These are phyloP conservation scores for Nakaseomyces bracarensis DNA, from an alignment of 1,139 yeast genomes.

Conservation along the genomic window DNA sequence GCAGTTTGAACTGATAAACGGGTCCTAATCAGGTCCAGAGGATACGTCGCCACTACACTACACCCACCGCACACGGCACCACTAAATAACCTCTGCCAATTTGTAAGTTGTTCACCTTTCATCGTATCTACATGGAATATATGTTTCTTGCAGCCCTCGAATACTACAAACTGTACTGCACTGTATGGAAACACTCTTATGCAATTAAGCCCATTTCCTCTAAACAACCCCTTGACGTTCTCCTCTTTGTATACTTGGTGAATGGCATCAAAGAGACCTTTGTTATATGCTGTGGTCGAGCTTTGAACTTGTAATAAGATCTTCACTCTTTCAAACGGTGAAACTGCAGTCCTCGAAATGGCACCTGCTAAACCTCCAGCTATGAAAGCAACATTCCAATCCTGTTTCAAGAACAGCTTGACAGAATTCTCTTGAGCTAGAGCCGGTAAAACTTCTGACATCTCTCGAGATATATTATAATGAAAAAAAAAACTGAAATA, in stretches of 20 bases:
- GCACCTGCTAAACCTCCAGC: slow-evolving; percentile 89
- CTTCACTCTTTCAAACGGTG: slow-evolving; percentile 92
- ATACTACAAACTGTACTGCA: slow-evolving; percentile 88
- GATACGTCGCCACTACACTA: slow-evolving; percentile 81
- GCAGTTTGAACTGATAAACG: slow-evolving; percentile 88
- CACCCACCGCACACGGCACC: slow-evolving; percentile 79
- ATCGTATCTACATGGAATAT: slow-evolving; percentile 36
- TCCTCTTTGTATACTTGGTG: slow-evolving; percentile 77
- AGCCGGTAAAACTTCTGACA: slow-evolving; percentile 6
- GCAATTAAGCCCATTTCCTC: slow-evolving; percentile 90
- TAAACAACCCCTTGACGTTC: slow-evolving; percentile 77
- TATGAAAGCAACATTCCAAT: slow-evolving; percentile 54
- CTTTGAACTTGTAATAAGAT: slow-evolving; percentile 87
- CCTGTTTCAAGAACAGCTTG: slow-evolving; percentile 38
- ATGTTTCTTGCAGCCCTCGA: slow-evolving; percentile 56
- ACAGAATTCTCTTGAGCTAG: slow-evolving; percentile 7
- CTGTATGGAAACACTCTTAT: slow-evolving; percentile 85
- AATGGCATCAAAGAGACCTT: slow-evolving; percentile 71
- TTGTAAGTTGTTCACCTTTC: slow-evolving; percentile 35
- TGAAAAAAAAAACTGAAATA: neutral
- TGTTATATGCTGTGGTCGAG: slow-evolving; percentile 44
- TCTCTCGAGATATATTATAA: neutral
- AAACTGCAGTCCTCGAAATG: slow-evolving; percentile 81
- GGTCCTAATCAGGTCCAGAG: slow-evolving; percentile 84
- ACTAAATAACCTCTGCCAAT: slow-evolving; percentile 55